Evolutionary conservation across 257 asterid genomes (phyloP), one percentile per base, ranked within the genome.

Genomic region (Eustoma russellianum): DNA sequence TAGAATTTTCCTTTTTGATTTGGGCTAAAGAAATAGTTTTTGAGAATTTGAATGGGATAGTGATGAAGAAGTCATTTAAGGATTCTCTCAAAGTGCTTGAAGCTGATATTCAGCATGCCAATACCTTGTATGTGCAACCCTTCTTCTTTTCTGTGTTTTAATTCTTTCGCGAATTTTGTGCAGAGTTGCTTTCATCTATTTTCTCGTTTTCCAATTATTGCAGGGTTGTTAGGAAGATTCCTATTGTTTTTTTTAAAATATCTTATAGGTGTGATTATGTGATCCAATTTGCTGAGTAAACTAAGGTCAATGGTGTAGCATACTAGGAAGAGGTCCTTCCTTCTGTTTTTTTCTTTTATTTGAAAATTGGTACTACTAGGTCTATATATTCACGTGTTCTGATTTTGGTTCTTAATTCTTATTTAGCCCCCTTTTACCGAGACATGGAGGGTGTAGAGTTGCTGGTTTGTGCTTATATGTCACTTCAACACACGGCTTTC

Each of bases 91-190:
- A 89, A 76, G 83, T 92, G 46, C 95, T 89, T 66, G 83, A 89
- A 85, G 92, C 97, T 73, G 95, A 89, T 77, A 86, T 89, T 67
- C 94, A 86, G 30, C 93, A 83, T 69, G 97, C 95, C 74, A 89
- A 89, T 59, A 81, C 89, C 35, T 70, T 89, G 97, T 86, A 70
- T n/a, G 83, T 60, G 33, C 11, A 0, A 3, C 5, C 43, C 2
- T 4, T 24, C 2, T 24, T 24, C 30, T 24, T 1, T 17, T 66
- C 12, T 5, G 10, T 17, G 4, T 17, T 5, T 15, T 5, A 9
- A 30, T 57, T 16, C 7, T 47, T 43, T 55, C 19, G 48, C 48
- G 16, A 45, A 16, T 18, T 49, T 48, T 28, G 56, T 40, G 6
- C 8, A 2, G 6, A 7, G 17, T 1, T 46, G 17, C 15, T 41